A percentile compares a stretch with the other conserved stretches of the same genome.
These are phyloP conservation scores for Trichoderma atrobrunneum DNA, from an alignment of 2,329 filamentous ascomycete species.

Conservation along the genomic window DNA sequence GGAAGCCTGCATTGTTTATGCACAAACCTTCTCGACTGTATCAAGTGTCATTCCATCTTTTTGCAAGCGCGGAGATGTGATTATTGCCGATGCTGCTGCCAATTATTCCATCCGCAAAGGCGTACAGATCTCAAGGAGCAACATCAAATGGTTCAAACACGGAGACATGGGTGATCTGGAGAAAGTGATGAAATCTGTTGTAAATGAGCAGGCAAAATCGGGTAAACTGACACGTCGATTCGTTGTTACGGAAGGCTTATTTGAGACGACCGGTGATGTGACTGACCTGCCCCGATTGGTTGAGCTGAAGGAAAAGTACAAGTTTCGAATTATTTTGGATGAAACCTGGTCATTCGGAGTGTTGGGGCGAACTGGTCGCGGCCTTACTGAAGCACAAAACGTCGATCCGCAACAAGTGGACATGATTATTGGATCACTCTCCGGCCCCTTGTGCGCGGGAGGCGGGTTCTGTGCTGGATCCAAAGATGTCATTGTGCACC, in stretches of 20 bases:
- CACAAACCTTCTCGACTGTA: constrained; percentile 93
- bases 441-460: constrained; percentile 84
- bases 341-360: constrained; percentile 98
- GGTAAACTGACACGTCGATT: constrained; percentile 90
- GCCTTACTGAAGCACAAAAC: constrained; percentile 93
- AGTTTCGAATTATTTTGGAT: constrained; percentile 95
- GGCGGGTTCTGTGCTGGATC: constrained; percentile 95
- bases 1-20: constrained; percentile 88
- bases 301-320: constrained; percentile 92
- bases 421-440: constrained; percentile 93
- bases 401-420: constrained; percentile 91
- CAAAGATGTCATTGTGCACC: constrained; percentile 90
- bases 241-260: constrained; percentile 92
- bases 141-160: constrained; percentile 90
- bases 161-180: constrained; percentile 95
- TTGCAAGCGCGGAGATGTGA: constrained; percentile 94
- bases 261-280: constrained; percentile 85
- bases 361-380: constrained; percentile 84
- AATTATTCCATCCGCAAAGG: constrained; percentile 95
- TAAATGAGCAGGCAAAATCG: constrained; percentile 77
- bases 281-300: constrained; percentile 84
- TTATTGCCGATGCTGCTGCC: constrained; percentile 88
- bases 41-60: constrained; percentile 97
- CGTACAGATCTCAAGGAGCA: constrained; percentile 87
- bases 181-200: constrained; percentile 76